Evolutionary conservation across 208 protist genomes (phyloP).

Genomic region (Crithidia thermophila): DNA sequence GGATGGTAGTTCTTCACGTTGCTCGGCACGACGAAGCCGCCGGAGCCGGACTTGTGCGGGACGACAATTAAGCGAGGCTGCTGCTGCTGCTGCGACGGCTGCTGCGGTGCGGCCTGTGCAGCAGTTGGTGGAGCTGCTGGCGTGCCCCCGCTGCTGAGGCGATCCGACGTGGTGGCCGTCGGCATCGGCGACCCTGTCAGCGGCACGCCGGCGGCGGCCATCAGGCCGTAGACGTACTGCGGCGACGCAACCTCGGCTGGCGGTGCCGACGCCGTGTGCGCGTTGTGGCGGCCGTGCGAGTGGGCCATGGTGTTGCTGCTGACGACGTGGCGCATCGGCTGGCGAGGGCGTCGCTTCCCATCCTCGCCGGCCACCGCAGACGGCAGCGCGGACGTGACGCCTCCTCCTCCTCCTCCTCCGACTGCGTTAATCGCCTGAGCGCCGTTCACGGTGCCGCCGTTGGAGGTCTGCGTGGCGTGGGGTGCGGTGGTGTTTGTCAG

Average conservation of each 20-base stretch:
- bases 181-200: conserved; percentile 1
- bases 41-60: conserved; percentile 17
- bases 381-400: too few species aligned
- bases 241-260: conserved; percentile 22
- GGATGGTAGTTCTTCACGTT: conserved; percentile 21
- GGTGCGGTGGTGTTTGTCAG: not conserved
- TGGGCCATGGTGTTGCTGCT: conserved; percentile 33
- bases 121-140: too few species aligned
- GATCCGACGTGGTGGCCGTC: not conserved
- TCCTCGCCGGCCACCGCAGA: conserved; percentile 5
- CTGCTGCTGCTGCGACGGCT: not conserved
- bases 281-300: conserved; percentile 11
- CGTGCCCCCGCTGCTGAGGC: not conserved
- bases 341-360: conserved; percentile 21
- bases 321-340: conserved; percentile 21
- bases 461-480: not conserved
- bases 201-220: conserved; percentile 20
- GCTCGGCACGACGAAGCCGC: conserved; percentile 20
- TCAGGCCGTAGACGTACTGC: conserved; percentile 34
- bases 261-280: not conserved
- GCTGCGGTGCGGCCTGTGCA: too few species aligned
- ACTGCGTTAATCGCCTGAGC: too few species aligned
- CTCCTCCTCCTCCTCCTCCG: too few species aligned
- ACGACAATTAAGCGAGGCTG: conserved; percentile 29
- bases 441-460: conserved; percentile 10